These are phyloP conservation scores for Nepenthes alata DNA, from an alignment of 179 eudicot species.

Conservation along the genomic window DNA sequence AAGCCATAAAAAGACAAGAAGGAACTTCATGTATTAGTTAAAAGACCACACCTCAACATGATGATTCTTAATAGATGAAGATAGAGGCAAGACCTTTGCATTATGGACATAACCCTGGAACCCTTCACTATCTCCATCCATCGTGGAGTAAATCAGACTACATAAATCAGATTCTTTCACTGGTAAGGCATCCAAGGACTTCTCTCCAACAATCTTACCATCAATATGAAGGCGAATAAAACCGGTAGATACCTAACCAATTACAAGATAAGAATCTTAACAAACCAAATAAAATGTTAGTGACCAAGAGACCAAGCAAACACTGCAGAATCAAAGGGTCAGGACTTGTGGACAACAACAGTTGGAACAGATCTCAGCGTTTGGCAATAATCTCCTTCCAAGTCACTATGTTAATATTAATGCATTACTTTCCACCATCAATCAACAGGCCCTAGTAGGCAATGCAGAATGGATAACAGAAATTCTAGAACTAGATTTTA, in stretches of 20 bases:
- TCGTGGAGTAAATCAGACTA: conserved; percentile 29
- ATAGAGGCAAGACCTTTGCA: conserved; percentile 29
- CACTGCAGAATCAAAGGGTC: too few species aligned
- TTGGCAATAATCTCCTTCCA: too few species aligned
- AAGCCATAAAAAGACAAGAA: neutral
- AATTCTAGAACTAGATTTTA: too few species aligned
- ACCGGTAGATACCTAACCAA: conserved; percentile 36
- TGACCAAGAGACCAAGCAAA: neutral
- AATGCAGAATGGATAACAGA: too few species aligned
- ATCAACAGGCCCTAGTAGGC: too few species aligned
- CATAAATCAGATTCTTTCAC: conserved; percentile 14
- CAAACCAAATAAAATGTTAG: neutral
- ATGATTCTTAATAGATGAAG: conserved; percentile 32
- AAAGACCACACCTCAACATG: conserved; percentile 33
- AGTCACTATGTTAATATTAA: too few species aligned
- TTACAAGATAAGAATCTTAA: conserved; percentile 2
- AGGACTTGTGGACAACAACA: too few species aligned
- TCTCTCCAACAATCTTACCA: conserved; percentile 59
- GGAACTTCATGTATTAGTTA: neutral
- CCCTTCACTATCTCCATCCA: conserved; percentile 21
- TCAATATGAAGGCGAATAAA: conserved; percentile 41
- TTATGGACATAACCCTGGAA: conserved; percentile 42
- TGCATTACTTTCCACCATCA: too few species aligned
- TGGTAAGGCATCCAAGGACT: conserved; percentile 17
- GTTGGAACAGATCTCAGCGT: too few species aligned